phyloP scores from a whole-genome alignment of 495 filamentous ascomycete species.

The Staphylotrichum tortipilum region DNA sequence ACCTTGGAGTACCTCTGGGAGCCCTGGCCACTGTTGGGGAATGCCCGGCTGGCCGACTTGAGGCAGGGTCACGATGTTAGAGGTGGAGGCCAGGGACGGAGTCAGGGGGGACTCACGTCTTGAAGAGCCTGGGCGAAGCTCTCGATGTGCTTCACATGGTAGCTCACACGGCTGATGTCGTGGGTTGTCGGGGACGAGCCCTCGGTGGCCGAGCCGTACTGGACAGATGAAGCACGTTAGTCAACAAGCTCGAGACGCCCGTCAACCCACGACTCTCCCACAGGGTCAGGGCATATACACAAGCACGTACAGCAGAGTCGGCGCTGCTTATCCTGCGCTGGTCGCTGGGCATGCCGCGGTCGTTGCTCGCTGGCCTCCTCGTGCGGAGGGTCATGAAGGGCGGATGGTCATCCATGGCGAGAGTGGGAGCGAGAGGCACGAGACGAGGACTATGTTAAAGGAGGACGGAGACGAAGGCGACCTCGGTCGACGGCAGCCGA shows the following conservation, averaged over 20 bases:
- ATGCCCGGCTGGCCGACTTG: slow-evolving; percentile 43
- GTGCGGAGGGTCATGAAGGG: slow-evolving; percentile 39
- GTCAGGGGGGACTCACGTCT: slow-evolving; percentile 31
- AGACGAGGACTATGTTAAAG: background rate
- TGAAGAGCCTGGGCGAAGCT: slow-evolving; percentile 41
- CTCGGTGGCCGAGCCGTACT: slow-evolving; percentile 40
- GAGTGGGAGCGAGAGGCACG: background rate
- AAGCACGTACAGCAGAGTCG: slow-evolving; percentile 39
- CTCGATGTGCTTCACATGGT: slow-evolving; percentile 42
- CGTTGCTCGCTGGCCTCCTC: slow-evolving; percentile 31
- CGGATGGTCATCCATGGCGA: slow-evolving; percentile 22
- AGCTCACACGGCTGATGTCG: slow-evolving; percentile 44
- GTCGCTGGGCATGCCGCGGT: slow-evolving; percentile 36
- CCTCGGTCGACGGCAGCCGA: no score
- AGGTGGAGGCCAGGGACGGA: background rate
- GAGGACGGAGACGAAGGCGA: no score
- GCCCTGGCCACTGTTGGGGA: slow-evolving; percentile 36
- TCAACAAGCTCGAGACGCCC: no score
- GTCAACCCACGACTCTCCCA: no score
- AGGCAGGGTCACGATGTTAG: slow-evolving; percentile 1
- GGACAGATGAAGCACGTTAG: slow-evolving; percentile 8
- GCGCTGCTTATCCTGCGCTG: slow-evolving; percentile 35
- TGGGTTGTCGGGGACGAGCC: slow-evolving; percentile 38
- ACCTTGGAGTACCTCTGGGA: slow-evolving; percentile 44
- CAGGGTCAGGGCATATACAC: no score